These are phyloP conservation scores for Phytophthora aleatoria DNA, from an alignment of 352 stramenopile species.

Conservation along the genomic window DNA sequence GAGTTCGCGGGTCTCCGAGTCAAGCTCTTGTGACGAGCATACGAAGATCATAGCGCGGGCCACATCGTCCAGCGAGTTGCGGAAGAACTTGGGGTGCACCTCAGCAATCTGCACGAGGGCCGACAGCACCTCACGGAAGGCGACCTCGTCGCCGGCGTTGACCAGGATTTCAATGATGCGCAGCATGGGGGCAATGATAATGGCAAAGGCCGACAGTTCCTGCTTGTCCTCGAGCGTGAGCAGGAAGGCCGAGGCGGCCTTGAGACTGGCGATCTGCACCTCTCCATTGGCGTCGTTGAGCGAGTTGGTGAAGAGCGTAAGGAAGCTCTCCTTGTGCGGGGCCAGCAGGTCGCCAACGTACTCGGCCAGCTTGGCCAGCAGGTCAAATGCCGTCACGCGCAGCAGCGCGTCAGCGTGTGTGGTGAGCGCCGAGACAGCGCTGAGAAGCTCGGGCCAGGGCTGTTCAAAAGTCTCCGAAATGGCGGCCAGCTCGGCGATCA, in stretches of 20 bases:
- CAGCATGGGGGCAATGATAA: conserved; percentile 77
- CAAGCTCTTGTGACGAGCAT: conserved; percentile 61
- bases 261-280: conserved; percentile 75
- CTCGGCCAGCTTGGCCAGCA: conserved; percentile 76
- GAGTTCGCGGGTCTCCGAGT: conserved; percentile 78
- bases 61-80: conserved; percentile 68
- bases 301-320: conserved; percentile 76
- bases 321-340: conserved; percentile 81
- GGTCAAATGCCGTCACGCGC: conserved; percentile 78
- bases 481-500: conserved; percentile 75
- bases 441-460: conserved; percentile 76
- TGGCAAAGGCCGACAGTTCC: conserved; percentile 67
- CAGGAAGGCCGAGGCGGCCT: conserved; percentile 74
- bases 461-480: conserved; percentile 58
- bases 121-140: conserved; percentile 75
- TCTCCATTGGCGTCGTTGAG: conserved; percentile 67
- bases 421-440: conserved; percentile 63
- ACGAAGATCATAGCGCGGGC: conserved; percentile 84
- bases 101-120: conserved; percentile 77
- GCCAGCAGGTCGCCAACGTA: conserved; percentile 70
- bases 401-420: conserved; percentile 58
- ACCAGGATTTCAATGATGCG: conserved; percentile 77
- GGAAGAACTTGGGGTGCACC: conserved; percentile 85
- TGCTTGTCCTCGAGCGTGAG: conserved; percentile 75
- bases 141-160: conserved; percentile 58